Percentiles rank a stretch among this genome's conserved stretches.
phyloP scores from a whole-genome alignment of 2,329 filamentous ascomycete species.

The Sarocladium brachiariae region DNA sequence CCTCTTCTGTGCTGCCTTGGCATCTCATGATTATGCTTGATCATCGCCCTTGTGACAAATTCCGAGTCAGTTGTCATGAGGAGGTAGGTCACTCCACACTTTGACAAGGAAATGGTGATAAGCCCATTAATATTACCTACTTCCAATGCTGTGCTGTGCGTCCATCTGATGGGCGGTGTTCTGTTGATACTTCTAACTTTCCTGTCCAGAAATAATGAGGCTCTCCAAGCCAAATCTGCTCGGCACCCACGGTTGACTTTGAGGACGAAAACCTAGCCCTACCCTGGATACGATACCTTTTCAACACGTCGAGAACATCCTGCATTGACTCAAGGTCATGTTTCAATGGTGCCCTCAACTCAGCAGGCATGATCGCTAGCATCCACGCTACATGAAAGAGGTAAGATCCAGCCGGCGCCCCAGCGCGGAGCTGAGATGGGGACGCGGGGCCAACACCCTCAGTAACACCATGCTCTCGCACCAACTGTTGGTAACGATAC shows the following conservation, averaged over 20 bases:
- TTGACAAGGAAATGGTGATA: not conserved
- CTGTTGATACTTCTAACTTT: conserved; percentile 26
- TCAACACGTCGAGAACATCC: conserved; percentile 37
- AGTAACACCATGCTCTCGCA: conserved; percentile 28
- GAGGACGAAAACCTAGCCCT: conserved; percentile 21
- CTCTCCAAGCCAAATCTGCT: conserved; percentile 13
- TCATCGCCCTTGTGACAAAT: not conserved
- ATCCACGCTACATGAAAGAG: conserved; percentile 49
- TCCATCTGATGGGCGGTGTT: not conserved
- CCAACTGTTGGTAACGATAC: conserved; percentile 40
- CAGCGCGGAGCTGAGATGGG: conserved; percentile 42
- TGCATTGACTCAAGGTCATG: conserved; percentile 30
- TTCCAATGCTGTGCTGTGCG: conserved; percentile 10
- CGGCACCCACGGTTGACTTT: conserved; percentile 12
- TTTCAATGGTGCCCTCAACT: conserved; percentile 21
- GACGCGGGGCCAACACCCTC: conserved; percentile 37
- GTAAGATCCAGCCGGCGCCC: conserved; percentile 37
- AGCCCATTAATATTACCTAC: not conserved
- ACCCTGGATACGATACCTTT: conserved; percentile 28
- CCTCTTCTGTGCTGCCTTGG: not conserved
- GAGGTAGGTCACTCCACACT: not conserved
- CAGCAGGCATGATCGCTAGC: conserved; percentile 34
- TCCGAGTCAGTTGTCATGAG: not conserved
- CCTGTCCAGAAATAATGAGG: conserved; percentile 34
- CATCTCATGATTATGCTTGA: not conserved